Base-by-base conservation (phyloP, 2,329 filamentous ascomycete species). In the Aspergillus unguis region DNA sequence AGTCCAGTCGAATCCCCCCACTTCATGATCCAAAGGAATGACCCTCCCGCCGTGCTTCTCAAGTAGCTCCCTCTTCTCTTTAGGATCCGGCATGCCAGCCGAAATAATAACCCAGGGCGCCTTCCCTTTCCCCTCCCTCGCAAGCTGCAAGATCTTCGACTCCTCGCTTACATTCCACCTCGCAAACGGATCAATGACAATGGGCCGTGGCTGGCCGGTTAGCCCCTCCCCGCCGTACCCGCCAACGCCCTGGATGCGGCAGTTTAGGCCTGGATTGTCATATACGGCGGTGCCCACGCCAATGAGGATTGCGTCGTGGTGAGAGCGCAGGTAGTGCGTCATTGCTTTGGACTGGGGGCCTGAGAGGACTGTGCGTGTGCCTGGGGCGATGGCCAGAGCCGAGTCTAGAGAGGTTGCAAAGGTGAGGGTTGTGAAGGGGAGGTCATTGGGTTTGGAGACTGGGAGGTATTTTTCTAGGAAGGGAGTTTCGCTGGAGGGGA, bases 241-340 rank as follows among this genome's bases (percentile, higher is more conserved):
- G 6, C 76, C 73, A 0, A 78, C 79, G 26, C 80, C 81, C 7
- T 76, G 75, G 41, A 92, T 79, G n/a, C 92, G 85, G 65, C 89
- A 94, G 69, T 95, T 96, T 48, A 97, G 77, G 4, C 84, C 85
- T 1, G 92, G 92, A 64, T 96, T 82, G 68, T 97, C 92, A 25
- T 89, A 87, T 4, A 90, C 74, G 5, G 90, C 88, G 0, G 92
- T 97, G 2, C 87, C 87, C 3, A 87, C 88, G 11, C 92, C 92
- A 35, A 97, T 79, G 27, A 95, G 79, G 61, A 97, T 95, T 25
- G 89, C 90, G 57, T 88, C 85, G 73, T 97, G 91, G 10, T 80
- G 82, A 7, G 86, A 85, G 62, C 92, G 89, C n/a, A 97, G 82
- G 67, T 88, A 90, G 71, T 97, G 92, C 0, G 92, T 97, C 90